Percentiles rank a stretch among this genome's conserved stretches.
Evolutionary conservation across 2,329 filamentous ascomycete species (phyloP).

Genomic region (Trichoderma sp.): DNA sequence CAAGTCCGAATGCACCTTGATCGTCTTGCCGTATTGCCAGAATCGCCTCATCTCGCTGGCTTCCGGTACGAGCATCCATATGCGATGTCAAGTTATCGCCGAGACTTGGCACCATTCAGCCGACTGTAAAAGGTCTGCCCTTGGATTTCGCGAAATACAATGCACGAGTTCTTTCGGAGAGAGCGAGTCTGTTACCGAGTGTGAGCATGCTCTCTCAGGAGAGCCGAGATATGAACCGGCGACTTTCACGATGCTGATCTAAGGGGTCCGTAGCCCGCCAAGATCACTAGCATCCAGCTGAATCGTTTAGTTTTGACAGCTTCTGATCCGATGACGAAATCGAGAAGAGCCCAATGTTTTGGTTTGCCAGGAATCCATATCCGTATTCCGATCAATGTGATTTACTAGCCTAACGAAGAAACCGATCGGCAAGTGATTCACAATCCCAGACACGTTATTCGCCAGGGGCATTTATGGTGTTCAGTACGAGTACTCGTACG

Average conservation of each 20-base stretch:
- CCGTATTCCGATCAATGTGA: neutral
- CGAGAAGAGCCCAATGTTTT: neutral
- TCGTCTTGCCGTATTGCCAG: neutral
- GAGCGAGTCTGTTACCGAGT: neutral
- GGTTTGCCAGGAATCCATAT: neutral
- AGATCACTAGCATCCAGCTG: neutral
- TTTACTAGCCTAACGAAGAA: neutral
- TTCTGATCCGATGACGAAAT: neutral
- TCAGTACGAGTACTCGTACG: neutral
- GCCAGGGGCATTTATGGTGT: neutral
- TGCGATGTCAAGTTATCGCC: neutral
- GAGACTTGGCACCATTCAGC: neutral
- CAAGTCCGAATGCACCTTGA: neutral
- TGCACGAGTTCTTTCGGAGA: neutral
- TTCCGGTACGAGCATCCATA: neutral
- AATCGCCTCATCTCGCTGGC: slow-evolving; percentile 1
- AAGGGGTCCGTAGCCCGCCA: neutral
- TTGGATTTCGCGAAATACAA: neutral
- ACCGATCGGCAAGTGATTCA: neutral
- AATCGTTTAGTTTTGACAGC: neutral
- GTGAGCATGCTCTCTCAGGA: neutral
- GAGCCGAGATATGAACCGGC: neutral
- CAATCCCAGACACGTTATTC: neutral
- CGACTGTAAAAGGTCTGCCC: neutral
- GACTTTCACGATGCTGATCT: neutral